These are phyloP conservation scores for Cardamine occulta DNA, from an alignment of 345 rosid species.

Conservation along the genomic window DNA sequence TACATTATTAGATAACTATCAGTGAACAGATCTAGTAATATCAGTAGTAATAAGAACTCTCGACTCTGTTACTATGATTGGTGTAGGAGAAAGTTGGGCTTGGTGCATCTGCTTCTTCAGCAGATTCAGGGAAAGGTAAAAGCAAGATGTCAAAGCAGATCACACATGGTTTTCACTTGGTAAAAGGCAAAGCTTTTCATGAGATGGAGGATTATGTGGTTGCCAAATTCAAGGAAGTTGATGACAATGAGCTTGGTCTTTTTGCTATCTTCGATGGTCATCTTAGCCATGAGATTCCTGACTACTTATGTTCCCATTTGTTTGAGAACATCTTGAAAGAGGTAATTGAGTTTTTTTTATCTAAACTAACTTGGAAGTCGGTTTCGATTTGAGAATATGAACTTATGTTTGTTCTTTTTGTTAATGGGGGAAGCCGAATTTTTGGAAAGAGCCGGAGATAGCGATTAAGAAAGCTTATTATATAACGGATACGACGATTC, in stretches of 20 bases:
- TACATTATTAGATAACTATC: not conserved
- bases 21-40: not conserved
- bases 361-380: not conserved
- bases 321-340: conserved; percentile 81
- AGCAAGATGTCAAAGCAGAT: conserved; percentile 80
- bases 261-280: conserved; percentile 96
- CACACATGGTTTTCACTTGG: conserved; percentile 82
- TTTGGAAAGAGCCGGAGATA: conserved; percentile 73
- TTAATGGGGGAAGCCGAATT: conserved; percentile 55
- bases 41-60: not conserved
- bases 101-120: conserved; percentile 52
- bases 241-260: conserved; percentile 78
- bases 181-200: conserved; percentile 72
- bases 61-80: not conserved
- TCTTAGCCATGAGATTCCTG: conserved; percentile 77
- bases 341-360: conserved; percentile 43
- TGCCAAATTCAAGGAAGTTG: conserved; percentile 77
- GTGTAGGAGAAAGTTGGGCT: conserved; percentile 75
- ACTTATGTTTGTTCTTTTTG: not conserved
- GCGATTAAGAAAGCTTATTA: conserved; percentile 78
- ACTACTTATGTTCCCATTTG: conserved; percentile 71
- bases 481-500: conserved; percentile 63
- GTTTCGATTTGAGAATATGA: conserved; percentile 3
- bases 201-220: conserved; percentile 89
- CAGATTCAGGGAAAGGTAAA: conserved; percentile 88